Conservation (phyloP, 192 early-diverging fungal genomes). For the Coemansia sp. region DNA sequence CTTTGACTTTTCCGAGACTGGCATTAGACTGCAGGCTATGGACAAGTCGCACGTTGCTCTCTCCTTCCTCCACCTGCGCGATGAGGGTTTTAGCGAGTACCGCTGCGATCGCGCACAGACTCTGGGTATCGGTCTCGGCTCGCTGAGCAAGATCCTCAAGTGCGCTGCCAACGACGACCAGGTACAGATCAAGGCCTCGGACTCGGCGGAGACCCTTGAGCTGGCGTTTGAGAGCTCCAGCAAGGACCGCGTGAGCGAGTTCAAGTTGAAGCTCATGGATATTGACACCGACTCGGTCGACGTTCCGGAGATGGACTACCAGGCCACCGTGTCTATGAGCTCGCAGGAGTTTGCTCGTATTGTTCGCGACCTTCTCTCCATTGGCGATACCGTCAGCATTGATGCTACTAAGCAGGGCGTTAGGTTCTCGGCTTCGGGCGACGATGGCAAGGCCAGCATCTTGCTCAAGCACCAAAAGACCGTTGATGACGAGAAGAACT, state of each 20-base stretch:
- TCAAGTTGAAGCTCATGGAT: conserved; percentile 97
- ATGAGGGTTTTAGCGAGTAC: conserved; percentile 82
- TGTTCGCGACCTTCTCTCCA: conserved; percentile 75
- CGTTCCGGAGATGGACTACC: conserved; percentile 93
- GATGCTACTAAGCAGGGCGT: conserved; percentile 92
- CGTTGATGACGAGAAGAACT: conserved; percentile 65
- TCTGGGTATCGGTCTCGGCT: conserved; percentile 85
- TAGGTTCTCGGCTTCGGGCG: conserved; percentile 84
- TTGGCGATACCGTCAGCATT: conserved; percentile 89
- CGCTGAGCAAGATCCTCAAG: conserved; percentile 90
- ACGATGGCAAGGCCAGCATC: conserved; percentile 82
- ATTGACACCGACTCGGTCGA: conserved; percentile 95
- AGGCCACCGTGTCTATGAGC: conserved; percentile 85
- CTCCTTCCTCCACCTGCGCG: conserved; percentile 77
- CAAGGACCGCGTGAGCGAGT: conserved; percentile 78
- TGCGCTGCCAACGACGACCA: conserved; percentile 90
- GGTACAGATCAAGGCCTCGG: conserved; percentile 87
- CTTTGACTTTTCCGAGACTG: conserved; percentile 95
- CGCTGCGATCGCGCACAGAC: conserved; percentile 88
- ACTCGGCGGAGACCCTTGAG: conserved; percentile 76
- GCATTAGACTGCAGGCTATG: conserved; percentile 97
- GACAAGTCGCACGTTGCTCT: conserved; percentile 98
- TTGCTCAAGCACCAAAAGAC: conserved; percentile 70
- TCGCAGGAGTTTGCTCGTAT: conserved; percentile 89
- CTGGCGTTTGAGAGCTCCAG: conserved; percentile 72